Evolutionary conservation across 345 rosid genomes (phyloP).

Genomic region (Citropsis articulata): DNA sequence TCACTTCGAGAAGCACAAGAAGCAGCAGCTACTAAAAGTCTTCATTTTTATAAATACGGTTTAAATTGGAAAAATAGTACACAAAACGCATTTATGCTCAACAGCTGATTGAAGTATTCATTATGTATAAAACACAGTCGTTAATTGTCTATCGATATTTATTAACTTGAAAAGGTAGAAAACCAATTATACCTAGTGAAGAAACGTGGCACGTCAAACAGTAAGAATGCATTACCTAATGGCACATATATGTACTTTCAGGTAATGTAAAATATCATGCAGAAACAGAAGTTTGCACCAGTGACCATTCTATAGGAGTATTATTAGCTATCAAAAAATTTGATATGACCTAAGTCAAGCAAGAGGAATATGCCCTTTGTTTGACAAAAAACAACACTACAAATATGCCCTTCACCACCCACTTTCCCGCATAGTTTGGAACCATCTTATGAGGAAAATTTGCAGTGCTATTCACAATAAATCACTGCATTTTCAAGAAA

Average conservation of each 20-base stretch:
- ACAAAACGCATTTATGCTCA: neutral
- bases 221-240: neutral
- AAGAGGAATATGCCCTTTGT: neutral
- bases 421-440: neutral
- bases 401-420: neutral
- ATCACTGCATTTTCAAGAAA: constrained; percentile 2
- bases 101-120: neutral
- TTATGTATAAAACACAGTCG: neutral
- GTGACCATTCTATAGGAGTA: neutral
- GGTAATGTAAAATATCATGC: neutral
- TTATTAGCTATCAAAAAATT: neutral
- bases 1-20: neutral
- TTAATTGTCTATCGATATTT: neutral
- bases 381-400: constrained; percentile 3
- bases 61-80: neutral
- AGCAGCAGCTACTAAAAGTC: neutral
- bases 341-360: neutral
- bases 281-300: neutral
- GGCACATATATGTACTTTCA: neutral
- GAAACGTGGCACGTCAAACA: neutral
- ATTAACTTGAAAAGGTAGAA: neutral
- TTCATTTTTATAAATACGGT: neutral
- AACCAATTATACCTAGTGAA: neutral
- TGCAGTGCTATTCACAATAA: neutral
- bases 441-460: neutral